These are phyloP conservation scores for Podosphaera aphanis DNA, from an alignment of 2,329 filamentous ascomycete genomes.

Conservation along the genomic window DNA sequence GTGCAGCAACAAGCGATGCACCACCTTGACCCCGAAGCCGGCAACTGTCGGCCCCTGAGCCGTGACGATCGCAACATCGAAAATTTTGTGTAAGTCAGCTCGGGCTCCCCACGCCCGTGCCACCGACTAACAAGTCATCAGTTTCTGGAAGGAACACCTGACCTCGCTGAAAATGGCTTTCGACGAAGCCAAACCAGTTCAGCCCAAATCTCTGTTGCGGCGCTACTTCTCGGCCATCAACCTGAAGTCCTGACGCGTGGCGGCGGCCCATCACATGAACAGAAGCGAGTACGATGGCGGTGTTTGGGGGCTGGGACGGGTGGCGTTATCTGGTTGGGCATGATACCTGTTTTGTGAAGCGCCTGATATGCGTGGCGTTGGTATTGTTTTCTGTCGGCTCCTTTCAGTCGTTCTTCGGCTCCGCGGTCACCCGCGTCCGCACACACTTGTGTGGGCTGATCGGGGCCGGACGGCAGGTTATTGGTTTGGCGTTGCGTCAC, in stretches of 20 bases:
- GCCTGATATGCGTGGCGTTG: no score
- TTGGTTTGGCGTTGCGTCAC: no score
- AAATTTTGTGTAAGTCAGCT: conserved; percentile 1
- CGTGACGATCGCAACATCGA: conserved; percentile 3
- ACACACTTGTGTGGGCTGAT: no score
- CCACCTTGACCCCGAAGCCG: conserved; percentile 3
- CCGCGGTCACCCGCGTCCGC: no score
- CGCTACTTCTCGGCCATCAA: conserved; percentile 2
- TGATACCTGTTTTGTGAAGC: no score
- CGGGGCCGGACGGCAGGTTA: no score
- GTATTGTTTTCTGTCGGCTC: no score
- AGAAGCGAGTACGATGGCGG: no score
- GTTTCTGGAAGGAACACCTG: conserved; percentile 3
- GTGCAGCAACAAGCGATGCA: conserved; percentile 1
- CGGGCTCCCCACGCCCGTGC: background rate
- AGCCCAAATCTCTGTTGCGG: conserved; percentile 1
- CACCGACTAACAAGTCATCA: background rate
- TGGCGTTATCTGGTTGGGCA: background rate
- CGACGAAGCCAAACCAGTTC: conserved; percentile 1
- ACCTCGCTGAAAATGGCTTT: conserved; percentile 1
- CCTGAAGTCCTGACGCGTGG: background rate
- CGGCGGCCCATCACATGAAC: no score
- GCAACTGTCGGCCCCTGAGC: conserved; percentile 1
- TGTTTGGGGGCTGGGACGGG: no score
- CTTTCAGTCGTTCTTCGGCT: no score